A percentile compares a stretch with the other conserved stretches of the same genome.
phyloP scores from a whole-genome alignment of 306 rosid genomes.

The Luffa acutangula region DNA sequence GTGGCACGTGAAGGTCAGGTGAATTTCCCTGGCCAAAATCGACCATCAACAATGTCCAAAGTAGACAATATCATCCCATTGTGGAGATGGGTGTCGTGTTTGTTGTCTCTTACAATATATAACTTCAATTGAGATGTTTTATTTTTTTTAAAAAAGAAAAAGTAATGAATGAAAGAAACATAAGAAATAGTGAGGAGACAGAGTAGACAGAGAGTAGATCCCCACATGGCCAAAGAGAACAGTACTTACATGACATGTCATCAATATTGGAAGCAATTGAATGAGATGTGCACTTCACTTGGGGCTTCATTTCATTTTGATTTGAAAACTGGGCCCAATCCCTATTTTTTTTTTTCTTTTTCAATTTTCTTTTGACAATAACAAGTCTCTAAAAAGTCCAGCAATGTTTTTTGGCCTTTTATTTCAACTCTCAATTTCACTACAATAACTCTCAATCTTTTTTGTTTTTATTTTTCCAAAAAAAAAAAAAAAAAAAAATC shows the following conservation, averaged over 20 bases:
- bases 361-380: conserved; percentile 13
- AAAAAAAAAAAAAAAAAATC: neutral
- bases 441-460: conserved; percentile 13
- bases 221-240: conserved; percentile 36
- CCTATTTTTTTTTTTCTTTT: neutral
- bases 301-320: conserved; percentile 1
- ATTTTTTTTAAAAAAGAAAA: neutral
- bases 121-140: neutral
- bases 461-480: too few relatives aligned
- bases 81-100: too few relatives aligned
- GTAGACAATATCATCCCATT: too few relatives aligned
- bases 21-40: too few relatives aligned
- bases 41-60: too few relatives aligned
- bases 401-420: conserved; percentile 29
- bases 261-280: conserved; percentile 37
- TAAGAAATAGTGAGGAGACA: conserved; percentile 27
- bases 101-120: too few relatives aligned
- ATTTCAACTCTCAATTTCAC: conserved; percentile 21
- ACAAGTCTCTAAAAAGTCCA: conserved; percentile 24
- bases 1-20: too few relatives aligned
- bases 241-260: conserved; percentile 56
- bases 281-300: conserved; percentile 24
- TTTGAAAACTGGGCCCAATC: conserved; percentile 30
- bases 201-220: conserved; percentile 46
- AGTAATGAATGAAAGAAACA: conserved; percentile 21